A percentile compares a stretch with the other conserved stretches of the same genome.
These are phyloP conservation scores for Phlebiopsis gigantea DNA, from an alignment of 768 basidiomycete species.

Conservation along the genomic window DNA sequence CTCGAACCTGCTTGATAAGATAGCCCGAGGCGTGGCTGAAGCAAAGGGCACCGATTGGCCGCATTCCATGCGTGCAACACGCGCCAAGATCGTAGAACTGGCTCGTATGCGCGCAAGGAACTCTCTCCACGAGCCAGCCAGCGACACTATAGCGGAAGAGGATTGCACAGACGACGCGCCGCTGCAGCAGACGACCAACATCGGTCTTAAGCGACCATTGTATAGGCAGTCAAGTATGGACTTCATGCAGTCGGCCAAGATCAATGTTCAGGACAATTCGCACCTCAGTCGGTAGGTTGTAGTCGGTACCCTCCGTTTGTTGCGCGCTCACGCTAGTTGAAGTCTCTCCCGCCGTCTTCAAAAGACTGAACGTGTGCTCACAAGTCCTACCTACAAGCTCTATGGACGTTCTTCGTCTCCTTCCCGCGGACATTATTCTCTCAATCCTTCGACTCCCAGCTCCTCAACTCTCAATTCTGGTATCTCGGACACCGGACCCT, in stretches of 20 bases:
- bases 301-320: constrained; percentile 6
- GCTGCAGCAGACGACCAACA: constrained; percentile 44
- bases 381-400: constrained; percentile 47
- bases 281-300: constrained; percentile 56
- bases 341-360: constrained; percentile 68
- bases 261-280: constrained; percentile 44
- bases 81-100: constrained; percentile 76
- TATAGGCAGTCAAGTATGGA: constrained; percentile 88
- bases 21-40: constrained; percentile 69
- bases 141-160: constrained; percentile 41
- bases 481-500: constrained; percentile 21
- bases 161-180: constrained; percentile 37
- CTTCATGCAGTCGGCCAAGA: constrained; percentile 55
- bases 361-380: constrained; percentile 50
- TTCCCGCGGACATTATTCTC: constrained; percentile 36
- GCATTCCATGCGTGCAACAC: constrained; percentile 76
- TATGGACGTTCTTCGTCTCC: constrained; percentile 40
- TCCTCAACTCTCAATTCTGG: constrained; percentile 57
- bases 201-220: constrained; percentile 49
- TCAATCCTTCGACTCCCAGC: constrained; percentile 56
- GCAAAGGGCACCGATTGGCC: constrained; percentile 80
- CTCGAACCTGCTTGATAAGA: constrained; percentile 81
- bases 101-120: constrained; percentile 64
- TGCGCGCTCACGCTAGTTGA: constrained; percentile 17
- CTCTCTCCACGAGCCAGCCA: constrained; percentile 26